Conservation (phyloP, 2,329 filamentous ascomycete species). For the Zymoseptoria ardabiliae region DNA sequence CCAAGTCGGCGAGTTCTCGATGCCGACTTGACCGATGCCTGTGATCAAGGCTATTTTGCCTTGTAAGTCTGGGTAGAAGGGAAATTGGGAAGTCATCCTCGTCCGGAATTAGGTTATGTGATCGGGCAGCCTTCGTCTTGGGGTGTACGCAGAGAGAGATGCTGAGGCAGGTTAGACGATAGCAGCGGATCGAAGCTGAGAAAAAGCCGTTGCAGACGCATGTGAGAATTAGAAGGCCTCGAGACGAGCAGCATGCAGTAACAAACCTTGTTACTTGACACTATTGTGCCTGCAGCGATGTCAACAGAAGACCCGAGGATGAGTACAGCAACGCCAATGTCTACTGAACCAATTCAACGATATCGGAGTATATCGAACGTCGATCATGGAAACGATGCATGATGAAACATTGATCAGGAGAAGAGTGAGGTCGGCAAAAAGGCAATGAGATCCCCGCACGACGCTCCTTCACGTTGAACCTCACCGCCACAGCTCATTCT, state of each 20-base stretch:
- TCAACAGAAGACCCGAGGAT: constrained; percentile 7
- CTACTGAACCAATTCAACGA: background rate
- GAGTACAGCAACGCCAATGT: background rate
- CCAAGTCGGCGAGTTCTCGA: constrained; percentile 35
- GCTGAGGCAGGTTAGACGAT: no score
- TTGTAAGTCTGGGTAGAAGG: constrained; percentile 28
- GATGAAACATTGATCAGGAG: background rate
- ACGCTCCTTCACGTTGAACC: background rate
- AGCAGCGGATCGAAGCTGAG: background rate
- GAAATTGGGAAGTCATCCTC: constrained; percentile 13
- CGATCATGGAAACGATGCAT: background rate
- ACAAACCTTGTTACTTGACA: background rate
- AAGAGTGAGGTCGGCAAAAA: background rate
- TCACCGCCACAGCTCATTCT: background rate
- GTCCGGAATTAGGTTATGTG: background rate
- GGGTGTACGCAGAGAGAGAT: no score
- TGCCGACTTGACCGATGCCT: constrained; percentile 38
- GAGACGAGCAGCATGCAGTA: constrained; percentile 4
- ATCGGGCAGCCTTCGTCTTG: no score
- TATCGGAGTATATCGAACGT: background rate
- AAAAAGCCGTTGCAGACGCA: background rate
- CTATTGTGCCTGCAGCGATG: background rate
- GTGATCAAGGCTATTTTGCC: constrained; percentile 42
- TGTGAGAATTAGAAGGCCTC: background rate
- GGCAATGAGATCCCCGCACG: background rate